phyloP scores from a whole-genome alignment of 345 rosid genomes.

The Gynandropsis gynandra region DNA sequence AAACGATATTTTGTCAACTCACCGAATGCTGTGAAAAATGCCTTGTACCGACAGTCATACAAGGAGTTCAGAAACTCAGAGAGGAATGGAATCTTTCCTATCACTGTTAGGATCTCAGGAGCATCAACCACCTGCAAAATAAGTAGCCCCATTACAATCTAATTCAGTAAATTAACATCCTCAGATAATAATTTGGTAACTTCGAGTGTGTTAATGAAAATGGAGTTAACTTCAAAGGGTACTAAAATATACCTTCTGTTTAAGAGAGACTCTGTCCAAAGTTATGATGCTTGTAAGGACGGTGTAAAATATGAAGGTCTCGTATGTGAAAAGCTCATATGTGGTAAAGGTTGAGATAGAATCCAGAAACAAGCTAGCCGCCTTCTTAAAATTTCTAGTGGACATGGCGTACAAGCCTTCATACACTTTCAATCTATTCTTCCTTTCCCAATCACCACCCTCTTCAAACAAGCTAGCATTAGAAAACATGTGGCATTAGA shows the following conservation, averaged over 20 bases:
- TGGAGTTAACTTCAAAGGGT: neutral
- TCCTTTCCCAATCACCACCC: constrained; percentile 99
- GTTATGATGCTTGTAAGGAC: constrained; percentile 93
- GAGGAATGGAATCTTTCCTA: constrained; percentile 80
- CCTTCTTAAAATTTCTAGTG: constrained; percentile 82
- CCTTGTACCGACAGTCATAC: constrained; percentile 89
- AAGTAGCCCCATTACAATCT: constrained; percentile 3
- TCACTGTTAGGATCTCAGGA: constrained; percentile 97
- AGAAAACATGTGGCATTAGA: constrained; percentile 5
- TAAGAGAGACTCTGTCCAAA: constrained; percentile 88
- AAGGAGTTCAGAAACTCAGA: constrained; percentile 90
- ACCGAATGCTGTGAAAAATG: constrained; percentile 92
- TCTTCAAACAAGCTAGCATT: constrained; percentile 86
- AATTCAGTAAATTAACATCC: constrained; percentile 3
- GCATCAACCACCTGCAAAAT: constrained; percentile 88
- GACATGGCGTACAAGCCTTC: constrained; percentile 95
- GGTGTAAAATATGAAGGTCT: constrained; percentile 91
- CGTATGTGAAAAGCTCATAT: constrained; percentile 90
- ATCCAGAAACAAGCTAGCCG: constrained; percentile 82
- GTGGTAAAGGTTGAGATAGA: constrained; percentile 98
- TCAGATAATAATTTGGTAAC: too few relatives aligned
- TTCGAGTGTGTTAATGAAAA: too few relatives aligned
- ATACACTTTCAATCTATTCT: constrained; percentile 92
- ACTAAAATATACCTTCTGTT: constrained; percentile 66
- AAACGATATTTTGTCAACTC: constrained; percentile 23